Base-by-base conservation (phyloP, 2,329 filamentous ascomycete species). In the Neonectria coccinea region DNA sequence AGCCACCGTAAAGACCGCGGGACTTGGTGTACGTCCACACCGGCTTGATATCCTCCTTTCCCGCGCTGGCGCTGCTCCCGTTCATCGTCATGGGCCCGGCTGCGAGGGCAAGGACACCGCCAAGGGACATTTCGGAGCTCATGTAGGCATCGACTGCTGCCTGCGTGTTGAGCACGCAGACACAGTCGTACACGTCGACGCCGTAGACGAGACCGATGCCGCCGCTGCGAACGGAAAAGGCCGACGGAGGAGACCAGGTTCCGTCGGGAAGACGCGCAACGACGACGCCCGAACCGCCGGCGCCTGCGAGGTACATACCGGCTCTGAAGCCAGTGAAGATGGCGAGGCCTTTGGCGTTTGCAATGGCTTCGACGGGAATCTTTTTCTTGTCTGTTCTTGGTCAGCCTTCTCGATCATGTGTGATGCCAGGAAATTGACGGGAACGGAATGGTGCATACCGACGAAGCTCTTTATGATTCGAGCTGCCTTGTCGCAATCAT, bases 111-210 rank as follows among this genome's bases (percentile, higher is more conserved):
- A 92, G 77, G 72, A 91, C 90, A 29, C 89, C 89, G 4, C 91
- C 90, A 3, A 93, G 78, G 1, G 89, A 92, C 69, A 89, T 86
- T 42, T 90, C 85, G 12, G 90, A 78, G 50, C 84, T 86, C 52
- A 88, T 88, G 76, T 92, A 93, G 0, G 89, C 89, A 39, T 89
- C 85, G 47, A 93, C 79, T 2, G 91, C 91, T 57, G 87, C 83
- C 29, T 86, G 83, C 0, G 87, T 89, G 75, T 92, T 92, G 73
- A 93, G 90, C 27, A 93, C 87, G 25, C 91, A 86, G 27, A 93
- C 90, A 70, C 90, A 92, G 74, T 93, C 91, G 79, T 92, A 92
- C 18, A 93, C 90, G 76, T 93, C 91, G 5, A 92, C 85, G 4
- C 91, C 91, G 4, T 89, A 86, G 51, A 92, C 82, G 72, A 93